Evolutionary conservation across 2,329 filamentous ascomycete genomes (phyloP), one percentile per base, ranked within the genome.

Genomic region (Uncinocarpus reesii): DNA sequence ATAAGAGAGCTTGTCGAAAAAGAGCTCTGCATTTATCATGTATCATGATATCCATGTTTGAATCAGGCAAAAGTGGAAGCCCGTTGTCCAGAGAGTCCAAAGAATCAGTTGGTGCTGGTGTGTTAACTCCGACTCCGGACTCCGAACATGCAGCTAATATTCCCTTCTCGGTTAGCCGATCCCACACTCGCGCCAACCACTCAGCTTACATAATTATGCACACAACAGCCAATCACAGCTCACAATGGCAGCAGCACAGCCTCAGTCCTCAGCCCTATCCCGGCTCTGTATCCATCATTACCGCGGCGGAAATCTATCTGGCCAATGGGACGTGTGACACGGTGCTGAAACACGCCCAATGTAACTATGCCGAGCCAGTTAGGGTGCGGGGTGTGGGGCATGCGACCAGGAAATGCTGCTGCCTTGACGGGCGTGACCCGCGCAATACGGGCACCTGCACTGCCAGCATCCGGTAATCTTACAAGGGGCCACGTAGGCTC

Each of bases 401-500:
- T n/a, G n/a, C n/a, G n/a, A n/a, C n/a, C n/a, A n/a, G n/a, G 36
- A 7, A 45, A 45, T 37, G n/a, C 10, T 45, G 42, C 32, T 45
- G 42, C 42, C 42, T 45, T 31, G 11, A 11, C 26, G 11, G 2
- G 36, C 21, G 23, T 21, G 32, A 32, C 28, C 13, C 11, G 6
- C 1, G 20, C 29, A 20, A 34, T 43, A 43, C 41, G 7, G n/a
- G 24, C 28, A 7, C 7, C 7, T 28, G 20, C 42, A 37, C 42
- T 11, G 32, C 42, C 42, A 45, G 35, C 32, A 34, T n/a, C 2
- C 6, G 6, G 18, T 1, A 34, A 6, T 2, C 8, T 20, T 45
- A 45, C 31, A 40, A 36, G 29, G 45, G 45, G 45, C 45, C 45
- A 47, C 45, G 45, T 47, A 47, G 24, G 45, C 35, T 40, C 11